A percentile compares a stretch with the other conserved stretches of the same genome.
Conservation (phyloP, 2,329 filamentous ascomycete genomes). For the Fusarium sp. region DNA sequence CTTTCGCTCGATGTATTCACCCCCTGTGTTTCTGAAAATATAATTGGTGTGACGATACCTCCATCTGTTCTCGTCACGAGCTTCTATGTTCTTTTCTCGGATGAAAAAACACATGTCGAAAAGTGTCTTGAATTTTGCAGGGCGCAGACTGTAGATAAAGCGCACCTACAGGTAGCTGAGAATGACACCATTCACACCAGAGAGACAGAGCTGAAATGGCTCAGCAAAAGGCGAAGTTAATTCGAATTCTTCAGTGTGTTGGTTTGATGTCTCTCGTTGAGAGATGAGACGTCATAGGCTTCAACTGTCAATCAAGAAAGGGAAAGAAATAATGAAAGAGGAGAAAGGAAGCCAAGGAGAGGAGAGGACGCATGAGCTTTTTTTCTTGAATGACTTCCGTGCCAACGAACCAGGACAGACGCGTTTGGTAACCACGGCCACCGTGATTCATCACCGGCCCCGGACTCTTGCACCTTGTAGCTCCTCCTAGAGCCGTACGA, state of each 20-base stretch:
- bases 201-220: not conserved
- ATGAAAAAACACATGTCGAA: not conserved
- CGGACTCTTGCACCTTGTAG: not conserved
- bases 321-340: not conserved
- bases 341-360: not conserved
- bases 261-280: too few species aligned
- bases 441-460: not conserved
- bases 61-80: not conserved
- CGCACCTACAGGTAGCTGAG: too few species aligned
- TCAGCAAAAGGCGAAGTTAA: too few species aligned
- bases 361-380: not conserved
- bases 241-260: too few species aligned
- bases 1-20: not conserved
- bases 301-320: not conserved
- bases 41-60: not conserved
- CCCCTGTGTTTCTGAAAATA: not conserved
- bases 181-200: not conserved
- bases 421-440: not conserved
- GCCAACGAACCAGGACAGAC: not conserved
- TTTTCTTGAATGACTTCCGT: not conserved
- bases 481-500: not conserved
- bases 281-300: too few species aligned
- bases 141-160: not conserved
- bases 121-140: not conserved
- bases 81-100: not conserved